phyloP scores from a whole-genome alignment of 2,329 filamentous ascomycete genomes.

The Sporothrix sp. region DNA sequence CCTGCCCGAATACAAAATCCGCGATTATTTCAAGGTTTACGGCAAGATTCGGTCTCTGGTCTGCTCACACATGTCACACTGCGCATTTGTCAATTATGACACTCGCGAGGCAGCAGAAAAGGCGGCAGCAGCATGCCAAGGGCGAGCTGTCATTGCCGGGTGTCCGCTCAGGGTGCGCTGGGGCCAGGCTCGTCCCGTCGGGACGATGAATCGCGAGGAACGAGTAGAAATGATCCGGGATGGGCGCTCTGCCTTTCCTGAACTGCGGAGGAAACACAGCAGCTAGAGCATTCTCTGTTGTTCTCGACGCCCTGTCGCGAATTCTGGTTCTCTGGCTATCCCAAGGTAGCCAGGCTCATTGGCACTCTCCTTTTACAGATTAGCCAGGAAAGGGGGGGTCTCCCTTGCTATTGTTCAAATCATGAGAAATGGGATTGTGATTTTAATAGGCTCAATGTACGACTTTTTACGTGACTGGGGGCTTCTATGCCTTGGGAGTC shows the following conservation, averaged over 20 bases:
- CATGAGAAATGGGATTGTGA: neutral
- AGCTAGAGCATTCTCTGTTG: conserved; percentile 20
- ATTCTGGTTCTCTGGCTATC: neutral
- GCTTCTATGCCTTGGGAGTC: too few relatives aligned
- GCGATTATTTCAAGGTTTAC: conserved; percentile 80
- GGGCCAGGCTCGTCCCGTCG: conserved; percentile 85
- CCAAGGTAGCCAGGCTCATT: too few relatives aligned
- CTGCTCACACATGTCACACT: conserved; percentile 94
- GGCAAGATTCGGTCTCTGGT: conserved; percentile 88
- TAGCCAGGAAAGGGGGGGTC: too few relatives aligned
- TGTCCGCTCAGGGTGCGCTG: conserved; percentile 85
- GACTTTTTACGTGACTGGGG: too few relatives aligned
- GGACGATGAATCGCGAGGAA: conserved; percentile 82
- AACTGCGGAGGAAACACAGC: conserved; percentile 26
- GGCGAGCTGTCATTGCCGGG: conserved; percentile 79
- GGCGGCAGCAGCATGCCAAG: conserved; percentile 76
- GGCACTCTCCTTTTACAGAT: too few relatives aligned
- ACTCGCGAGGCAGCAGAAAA: conserved; percentile 75
- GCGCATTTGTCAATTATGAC: conserved; percentile 91
- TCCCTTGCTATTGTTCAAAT: too few relatives aligned
- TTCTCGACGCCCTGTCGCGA: neutral
- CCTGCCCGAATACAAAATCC: conserved; percentile 81
- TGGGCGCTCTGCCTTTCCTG: conserved; percentile 51
- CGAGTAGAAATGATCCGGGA: conserved; percentile 72
- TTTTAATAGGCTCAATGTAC: too few relatives aligned